Conservation (phyloP, 495 filamentous ascomycete genomes). For the Rhypophila decipiens region DNA sequence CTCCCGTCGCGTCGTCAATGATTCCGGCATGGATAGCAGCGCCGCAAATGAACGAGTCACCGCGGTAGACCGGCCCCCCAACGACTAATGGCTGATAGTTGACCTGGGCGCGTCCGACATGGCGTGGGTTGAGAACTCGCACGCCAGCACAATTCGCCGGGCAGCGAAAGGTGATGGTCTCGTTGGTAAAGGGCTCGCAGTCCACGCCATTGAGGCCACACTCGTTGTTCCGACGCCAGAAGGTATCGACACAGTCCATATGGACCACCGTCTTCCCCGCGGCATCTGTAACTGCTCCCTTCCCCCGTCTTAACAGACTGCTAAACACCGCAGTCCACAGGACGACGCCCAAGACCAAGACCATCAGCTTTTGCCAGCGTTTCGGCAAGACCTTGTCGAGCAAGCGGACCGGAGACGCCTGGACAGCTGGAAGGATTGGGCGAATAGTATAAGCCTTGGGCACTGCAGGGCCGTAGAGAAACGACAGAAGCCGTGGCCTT, state of each 20-base stretch:
- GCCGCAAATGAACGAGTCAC: constrained; percentile 78
- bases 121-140: constrained; percentile 61
- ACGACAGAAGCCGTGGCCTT: constrained; percentile 2
- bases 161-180: constrained; percentile 68
- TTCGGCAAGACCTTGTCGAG: constrained; percentile 55
- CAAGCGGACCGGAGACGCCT: constrained; percentile 56
- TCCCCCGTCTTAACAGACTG: constrained; percentile 44
- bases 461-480: constrained; percentile 11
- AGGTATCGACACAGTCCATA: constrained; percentile 53
- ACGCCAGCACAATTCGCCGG: constrained; percentile 62
- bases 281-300: constrained; percentile 56
- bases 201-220: constrained; percentile 72
- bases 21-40: constrained; percentile 74
- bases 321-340: constrained; percentile 63
- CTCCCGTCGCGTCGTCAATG: constrained; percentile 60
- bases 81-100: constrained; percentile 65
- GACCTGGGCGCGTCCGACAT: constrained; percentile 66
- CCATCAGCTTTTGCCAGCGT: constrained; percentile 45
- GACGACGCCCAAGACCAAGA: constrained; percentile 53
- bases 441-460: constrained; percentile 38
- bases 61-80: constrained; percentile 66
- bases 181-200: constrained; percentile 68
- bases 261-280: constrained; percentile 51
- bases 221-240: constrained; percentile 58
- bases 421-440: constrained; percentile 59